phyloP scores from a whole-genome alignment of 73 alveolate species.

The Blepharisma japonicum region DNA sequence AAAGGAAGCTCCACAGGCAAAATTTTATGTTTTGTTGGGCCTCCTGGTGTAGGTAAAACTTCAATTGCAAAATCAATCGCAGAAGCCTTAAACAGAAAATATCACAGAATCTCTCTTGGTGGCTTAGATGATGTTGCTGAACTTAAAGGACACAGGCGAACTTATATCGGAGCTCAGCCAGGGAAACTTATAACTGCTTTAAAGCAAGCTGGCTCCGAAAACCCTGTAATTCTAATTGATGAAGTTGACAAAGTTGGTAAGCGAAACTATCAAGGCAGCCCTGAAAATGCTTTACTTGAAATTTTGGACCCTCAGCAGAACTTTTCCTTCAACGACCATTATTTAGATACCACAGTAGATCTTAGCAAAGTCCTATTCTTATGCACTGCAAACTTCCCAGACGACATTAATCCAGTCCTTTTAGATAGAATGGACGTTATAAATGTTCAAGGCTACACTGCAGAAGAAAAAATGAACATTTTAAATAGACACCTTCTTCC shows the following conservation, averaged over 20 bases:
- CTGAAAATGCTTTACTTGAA: slow-evolving; percentile 71
- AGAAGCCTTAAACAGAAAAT: slow-evolving; percentile 61
- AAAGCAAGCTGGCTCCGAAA: slow-evolving; percentile 58
- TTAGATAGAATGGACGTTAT: slow-evolving; percentile 67
- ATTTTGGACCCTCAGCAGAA: slow-evolving; percentile 80
- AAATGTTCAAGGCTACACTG: slow-evolving; percentile 65
- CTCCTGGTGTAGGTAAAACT: slow-evolving; percentile 94
- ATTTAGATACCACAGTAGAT: slow-evolving; percentile 69
- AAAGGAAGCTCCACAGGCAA: slow-evolving; percentile 70
- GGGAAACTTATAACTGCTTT: slow-evolving; percentile 73
- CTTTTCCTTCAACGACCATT: slow-evolving; percentile 63
- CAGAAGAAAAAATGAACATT: slow-evolving; percentile 60
- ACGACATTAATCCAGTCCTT: slow-evolving; percentile 52
- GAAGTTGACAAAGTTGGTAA: slow-evolving; percentile 65
- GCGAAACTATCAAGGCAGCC: slow-evolving; percentile 65
- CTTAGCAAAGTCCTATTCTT: slow-evolving; percentile 66
- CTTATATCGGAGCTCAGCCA: slow-evolving; percentile 85
- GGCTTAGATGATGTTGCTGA: slow-evolving; percentile 80
- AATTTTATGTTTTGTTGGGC: slow-evolving; percentile 84
- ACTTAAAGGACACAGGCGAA: slow-evolving; percentile 74
- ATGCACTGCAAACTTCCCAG: slow-evolving; percentile 69
- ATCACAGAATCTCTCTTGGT: slow-evolving; percentile 75
- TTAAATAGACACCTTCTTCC: slow-evolving; percentile 53
- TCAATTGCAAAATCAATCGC: slow-evolving; percentile 58
- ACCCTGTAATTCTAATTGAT: slow-evolving; percentile 76